These are phyloP conservation scores for Fusarium verticillioides DNA, from an alignment of 2,329 filamentous ascomycete species.

Conservation along the genomic window DNA sequence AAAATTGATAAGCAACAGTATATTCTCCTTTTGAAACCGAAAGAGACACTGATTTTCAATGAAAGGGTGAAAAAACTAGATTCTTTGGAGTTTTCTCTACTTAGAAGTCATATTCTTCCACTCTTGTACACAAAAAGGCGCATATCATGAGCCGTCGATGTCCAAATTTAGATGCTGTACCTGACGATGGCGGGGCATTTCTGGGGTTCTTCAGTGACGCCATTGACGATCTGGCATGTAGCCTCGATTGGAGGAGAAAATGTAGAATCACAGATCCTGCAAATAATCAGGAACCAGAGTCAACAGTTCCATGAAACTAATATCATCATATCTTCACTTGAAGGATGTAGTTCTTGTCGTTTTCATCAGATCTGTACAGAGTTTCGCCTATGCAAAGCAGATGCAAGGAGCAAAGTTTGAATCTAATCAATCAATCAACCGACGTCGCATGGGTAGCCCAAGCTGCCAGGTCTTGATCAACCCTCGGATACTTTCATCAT, in stretches of 20 bases:
- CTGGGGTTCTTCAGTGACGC: conserved; percentile 24
- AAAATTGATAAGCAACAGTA: neutral
- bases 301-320: neutral
- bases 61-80: neutral
- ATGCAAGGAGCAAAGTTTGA: neutral
- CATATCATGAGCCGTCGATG: conserved; percentile 28
- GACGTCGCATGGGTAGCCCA: neutral
- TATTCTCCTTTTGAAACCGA: neutral
- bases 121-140: neutral
- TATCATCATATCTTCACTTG: neutral
- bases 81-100: neutral
- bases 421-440: neutral
- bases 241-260: conserved; percentile 12
- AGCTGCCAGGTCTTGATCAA: neutral
- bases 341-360: neutral
- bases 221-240: conserved; percentile 29
- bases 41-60: neutral
- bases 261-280: conserved; percentile 21
- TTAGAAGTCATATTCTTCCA: neutral
- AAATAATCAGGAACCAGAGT: neutral
- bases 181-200: conserved; percentile 19
- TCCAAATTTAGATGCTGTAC: neutral
- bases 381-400: neutral
- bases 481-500: conserved; percentile 1
- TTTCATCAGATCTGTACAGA: neutral